Evolutionary conservation across 1,139 yeast species (phyloP).

Genomic region (Yamadazyma taylorii): DNA sequence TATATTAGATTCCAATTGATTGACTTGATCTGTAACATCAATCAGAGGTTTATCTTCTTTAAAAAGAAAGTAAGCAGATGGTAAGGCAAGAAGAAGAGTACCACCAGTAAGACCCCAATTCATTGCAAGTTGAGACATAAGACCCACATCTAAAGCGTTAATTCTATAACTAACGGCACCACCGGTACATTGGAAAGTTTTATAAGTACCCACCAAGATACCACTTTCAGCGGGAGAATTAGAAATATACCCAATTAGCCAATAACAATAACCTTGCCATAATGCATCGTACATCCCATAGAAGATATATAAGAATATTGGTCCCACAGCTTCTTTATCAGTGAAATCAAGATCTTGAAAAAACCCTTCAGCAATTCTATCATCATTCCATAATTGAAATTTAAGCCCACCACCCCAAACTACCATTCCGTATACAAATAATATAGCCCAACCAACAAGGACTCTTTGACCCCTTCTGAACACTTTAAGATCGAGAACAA

Average conservation of each 20-base stretch:
- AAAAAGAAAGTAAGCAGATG: constrained; percentile 2
- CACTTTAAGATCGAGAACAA: constrained; percentile 41
- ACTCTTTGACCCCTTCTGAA: constrained; percentile 47
- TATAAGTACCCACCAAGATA: constrained; percentile 3
- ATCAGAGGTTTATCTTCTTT: background rate
- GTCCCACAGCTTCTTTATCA: constrained; percentile 35
- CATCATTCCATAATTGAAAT: constrained; percentile 30
- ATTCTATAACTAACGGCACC: constrained; percentile 3
- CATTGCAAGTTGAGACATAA: constrained; percentile 6
- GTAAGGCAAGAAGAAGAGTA: constrained; percentile 6
- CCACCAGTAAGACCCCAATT: constrained; percentile 8
- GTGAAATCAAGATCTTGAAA: constrained; percentile 16
- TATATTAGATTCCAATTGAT: background rate
- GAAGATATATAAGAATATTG: constrained; percentile 57
- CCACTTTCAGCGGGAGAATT: constrained; percentile 5
- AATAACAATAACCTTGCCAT: constrained; percentile 54
- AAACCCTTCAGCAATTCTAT: constrained; percentile 20
- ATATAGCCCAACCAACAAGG: constrained; percentile 41
- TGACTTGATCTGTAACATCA: background rate
- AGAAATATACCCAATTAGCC: constrained; percentile 24
- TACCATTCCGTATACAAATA: constrained; percentile 43
- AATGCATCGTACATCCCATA: constrained; percentile 57
- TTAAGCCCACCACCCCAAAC: constrained; percentile 65
- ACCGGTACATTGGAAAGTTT: constrained; percentile 21
- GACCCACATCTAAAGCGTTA: constrained; percentile 3